phyloP scores from a whole-genome alignment of 371 early-diverging fungal genomes.

The Haplosporangium sp. region DNA sequence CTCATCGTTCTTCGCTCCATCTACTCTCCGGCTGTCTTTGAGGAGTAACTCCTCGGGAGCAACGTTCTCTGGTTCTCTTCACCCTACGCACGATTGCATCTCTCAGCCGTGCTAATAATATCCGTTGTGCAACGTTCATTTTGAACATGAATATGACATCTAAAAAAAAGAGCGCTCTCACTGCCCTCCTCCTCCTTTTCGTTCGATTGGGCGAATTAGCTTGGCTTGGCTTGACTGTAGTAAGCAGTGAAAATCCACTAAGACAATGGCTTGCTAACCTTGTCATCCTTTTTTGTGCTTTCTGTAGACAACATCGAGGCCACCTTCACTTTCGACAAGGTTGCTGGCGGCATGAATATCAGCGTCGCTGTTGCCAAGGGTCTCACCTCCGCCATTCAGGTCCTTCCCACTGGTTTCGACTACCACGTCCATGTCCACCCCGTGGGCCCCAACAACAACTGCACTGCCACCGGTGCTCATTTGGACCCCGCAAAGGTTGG shows the following conservation, averaged over 20 bases:
- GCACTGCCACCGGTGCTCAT: constrained; percentile 61
- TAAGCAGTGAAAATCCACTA: too few species aligned
- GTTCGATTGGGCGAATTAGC: neutral
- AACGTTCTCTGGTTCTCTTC: too few species aligned
- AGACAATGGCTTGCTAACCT: neutral
- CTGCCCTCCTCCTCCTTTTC: neutral
- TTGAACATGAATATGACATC: neutral
- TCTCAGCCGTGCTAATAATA: neutral
- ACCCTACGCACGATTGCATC: too few species aligned
- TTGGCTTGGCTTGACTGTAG: too few species aligned
- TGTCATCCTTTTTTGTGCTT: neutral
- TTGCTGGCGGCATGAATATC: constrained; percentile 36
- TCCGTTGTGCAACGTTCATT: constrained; percentile 9
- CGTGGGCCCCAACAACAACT: constrained; percentile 59
- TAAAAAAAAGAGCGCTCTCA: neutral
- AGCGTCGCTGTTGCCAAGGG: constrained; percentile 31
- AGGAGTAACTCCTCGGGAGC: too few species aligned
- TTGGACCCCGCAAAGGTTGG: constrained; percentile 58
- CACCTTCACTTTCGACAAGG: constrained; percentile 40
- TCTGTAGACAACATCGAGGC: constrained; percentile 26
- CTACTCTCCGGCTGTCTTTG: too few species aligned
- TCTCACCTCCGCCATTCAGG: constrained; percentile 23
- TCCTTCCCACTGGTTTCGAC: constrained; percentile 32
- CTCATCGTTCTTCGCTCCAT: neutral
- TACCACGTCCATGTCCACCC: constrained; percentile 63